Percentiles rank a stretch among this genome's conserved stretches.
phyloP scores from a whole-genome alignment of 78 protist genomes.

The Acrasis kona region DNA sequence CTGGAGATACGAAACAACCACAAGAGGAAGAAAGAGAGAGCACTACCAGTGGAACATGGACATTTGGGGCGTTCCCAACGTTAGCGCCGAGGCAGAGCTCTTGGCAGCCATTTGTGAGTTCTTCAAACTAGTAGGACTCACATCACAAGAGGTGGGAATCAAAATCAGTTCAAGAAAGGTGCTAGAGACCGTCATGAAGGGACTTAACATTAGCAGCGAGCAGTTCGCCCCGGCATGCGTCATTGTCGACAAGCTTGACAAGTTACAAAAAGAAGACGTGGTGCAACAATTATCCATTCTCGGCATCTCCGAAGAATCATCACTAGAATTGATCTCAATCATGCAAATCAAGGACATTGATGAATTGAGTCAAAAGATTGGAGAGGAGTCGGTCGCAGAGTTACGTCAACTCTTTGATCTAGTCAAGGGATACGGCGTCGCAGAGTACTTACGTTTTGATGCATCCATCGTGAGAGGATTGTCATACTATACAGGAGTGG shows the following conservation, averaged over 20 bases:
- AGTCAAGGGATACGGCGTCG: slow-evolving; percentile 43
- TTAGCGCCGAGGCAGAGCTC: slow-evolving; percentile 53
- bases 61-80: slow-evolving; percentile 37
- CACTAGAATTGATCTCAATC: slow-evolving; percentile 6
- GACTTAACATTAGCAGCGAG: slow-evolving; percentile 18
- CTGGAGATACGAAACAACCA: slow-evolving; percentile 53
- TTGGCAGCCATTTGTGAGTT: slow-evolving; percentile 33
- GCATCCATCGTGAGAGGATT: slow-evolving; percentile 59
- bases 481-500: slow-evolving; percentile 64
- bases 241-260: slow-evolving; percentile 54
- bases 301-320: background rate
- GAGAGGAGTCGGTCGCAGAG: slow-evolving; percentile 12
- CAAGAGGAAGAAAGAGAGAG: slow-evolving; percentile 63
- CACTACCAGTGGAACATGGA: slow-evolving; percentile 78
- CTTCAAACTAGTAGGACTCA: slow-evolving; percentile 38
- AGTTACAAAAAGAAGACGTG: slow-evolving; percentile 25
- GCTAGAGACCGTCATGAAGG: background rate
- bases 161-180: slow-evolving; percentile 39
- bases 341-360: slow-evolving; percentile 13
- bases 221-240: slow-evolving; percentile 44
- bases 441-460: slow-evolving; percentile 42
- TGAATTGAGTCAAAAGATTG: slow-evolving; percentile 4
- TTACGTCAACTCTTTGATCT: background rate
- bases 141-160: slow-evolving; percentile 41
- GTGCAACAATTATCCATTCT: background rate